A percentile compares a stretch with the other conserved stretches of the same genome.
Conservation (phyloP, 1,139 yeast species). For the Yamadazyma songkhlaensis region DNA sequence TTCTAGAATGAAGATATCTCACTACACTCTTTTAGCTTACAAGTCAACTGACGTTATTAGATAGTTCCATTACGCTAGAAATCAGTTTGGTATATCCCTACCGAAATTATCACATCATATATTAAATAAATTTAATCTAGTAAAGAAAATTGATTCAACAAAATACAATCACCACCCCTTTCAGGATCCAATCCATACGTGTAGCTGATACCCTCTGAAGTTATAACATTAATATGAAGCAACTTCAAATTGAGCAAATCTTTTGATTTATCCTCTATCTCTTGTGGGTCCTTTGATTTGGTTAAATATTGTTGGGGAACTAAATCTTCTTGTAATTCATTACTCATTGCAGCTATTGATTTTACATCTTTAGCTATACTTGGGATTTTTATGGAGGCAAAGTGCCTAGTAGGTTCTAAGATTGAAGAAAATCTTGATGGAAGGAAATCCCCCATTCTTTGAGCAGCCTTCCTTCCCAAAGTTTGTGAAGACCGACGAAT, state of each 20-base stretch:
- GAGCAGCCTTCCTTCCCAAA: conserved; percentile 75
- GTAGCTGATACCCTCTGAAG: conserved; percentile 83
- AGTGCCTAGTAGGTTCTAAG: conserved; percentile 88
- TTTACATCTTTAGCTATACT: conserved; percentile 58
- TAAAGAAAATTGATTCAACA: conserved; percentile 65
- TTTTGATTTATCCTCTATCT: conserved; percentile 17
- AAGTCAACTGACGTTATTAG: too few relatives aligned
- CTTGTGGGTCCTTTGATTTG: conserved; percentile 16
- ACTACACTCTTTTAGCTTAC: too few relatives aligned
- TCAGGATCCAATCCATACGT: conserved; percentile 86
- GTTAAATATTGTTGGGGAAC: conserved; percentile 34
- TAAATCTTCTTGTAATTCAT: conserved; percentile 37
- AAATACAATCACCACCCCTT: conserved; percentile 89
- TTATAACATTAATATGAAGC: conserved; percentile 72
- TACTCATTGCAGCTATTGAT: conserved; percentile 58
- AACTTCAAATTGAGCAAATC: conserved; percentile 46
- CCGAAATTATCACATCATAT: too few relatives aligned
- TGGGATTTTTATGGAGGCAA: conserved; percentile 88
- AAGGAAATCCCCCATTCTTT: conserved; percentile 80
- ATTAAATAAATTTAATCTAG: conserved; percentile 18
- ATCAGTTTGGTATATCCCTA: too few relatives aligned
- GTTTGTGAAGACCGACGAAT: conserved; percentile 57
- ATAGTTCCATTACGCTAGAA: too few relatives aligned
- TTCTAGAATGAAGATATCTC: too few relatives aligned
- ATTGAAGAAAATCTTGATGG: conserved; percentile 85